Evolutionary conservation across 2,329 filamentous ascomycete species (phyloP).

Genomic region (Epichloe festucae): DNA sequence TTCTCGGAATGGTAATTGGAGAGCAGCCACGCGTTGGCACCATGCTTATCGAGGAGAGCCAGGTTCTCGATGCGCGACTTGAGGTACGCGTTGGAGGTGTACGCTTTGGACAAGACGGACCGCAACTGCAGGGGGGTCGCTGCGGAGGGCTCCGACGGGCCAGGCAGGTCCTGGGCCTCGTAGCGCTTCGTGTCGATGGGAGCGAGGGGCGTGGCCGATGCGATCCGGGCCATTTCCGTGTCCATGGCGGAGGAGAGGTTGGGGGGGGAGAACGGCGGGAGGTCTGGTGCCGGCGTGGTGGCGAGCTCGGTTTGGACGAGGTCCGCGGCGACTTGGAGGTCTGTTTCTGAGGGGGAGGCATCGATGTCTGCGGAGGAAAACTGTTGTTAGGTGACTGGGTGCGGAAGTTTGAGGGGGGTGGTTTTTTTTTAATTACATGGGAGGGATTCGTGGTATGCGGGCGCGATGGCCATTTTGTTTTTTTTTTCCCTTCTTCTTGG

Average conservation of each 20-base stretch:
- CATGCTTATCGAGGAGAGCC: conserved; percentile 62
- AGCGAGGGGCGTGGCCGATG: conserved; percentile 26
- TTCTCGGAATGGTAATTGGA: conserved; percentile 71
- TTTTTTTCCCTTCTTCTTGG: neutral
- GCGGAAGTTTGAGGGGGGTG: neutral
- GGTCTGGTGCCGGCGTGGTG: neutral
- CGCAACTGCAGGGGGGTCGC: conserved; percentile 47
- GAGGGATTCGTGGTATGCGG: conserved; percentile 58
- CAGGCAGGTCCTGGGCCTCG: conserved; percentile 51
- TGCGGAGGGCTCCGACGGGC: conserved; percentile 10
- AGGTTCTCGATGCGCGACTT: conserved; percentile 42
- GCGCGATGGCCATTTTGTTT: conserved; percentile 13
- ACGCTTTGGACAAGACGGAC: conserved; percentile 44
- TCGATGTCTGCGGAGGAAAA: conserved; percentile 57
- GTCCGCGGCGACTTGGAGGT: conserved; percentile 52
- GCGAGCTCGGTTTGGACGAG: conserved; percentile 54
- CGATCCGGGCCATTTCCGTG: conserved; percentile 35
- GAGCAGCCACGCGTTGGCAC: conserved; percentile 85
- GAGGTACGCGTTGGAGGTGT: conserved; percentile 39
- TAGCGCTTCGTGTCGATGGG: conserved; percentile 68
- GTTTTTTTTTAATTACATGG: conserved; percentile 43
- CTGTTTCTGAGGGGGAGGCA: conserved; percentile 47
- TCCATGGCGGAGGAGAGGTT: neutral
- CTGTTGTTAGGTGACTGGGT: no score
- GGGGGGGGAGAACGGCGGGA: neutral